Percentiles rank a stretch among this genome's conserved stretches.
Evolutionary conservation across 2,329 filamentous ascomycete genomes (phyloP).

Genomic region (Leptographium flavum): DNA sequence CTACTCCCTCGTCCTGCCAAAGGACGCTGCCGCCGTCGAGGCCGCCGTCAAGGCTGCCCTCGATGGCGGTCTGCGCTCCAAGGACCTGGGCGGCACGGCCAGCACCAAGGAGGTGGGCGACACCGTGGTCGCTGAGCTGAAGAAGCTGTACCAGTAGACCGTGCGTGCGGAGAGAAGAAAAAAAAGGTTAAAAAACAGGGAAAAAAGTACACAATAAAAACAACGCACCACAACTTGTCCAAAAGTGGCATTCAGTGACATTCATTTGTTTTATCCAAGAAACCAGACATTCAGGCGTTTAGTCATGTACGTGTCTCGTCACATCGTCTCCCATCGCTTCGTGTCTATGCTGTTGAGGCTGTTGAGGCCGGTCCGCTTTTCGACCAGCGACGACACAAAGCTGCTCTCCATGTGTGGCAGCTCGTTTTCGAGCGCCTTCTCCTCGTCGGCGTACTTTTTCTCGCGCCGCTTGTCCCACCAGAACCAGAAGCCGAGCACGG

Average conservation of each 20-base stretch:
- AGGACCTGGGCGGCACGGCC: slow-evolving; percentile 68
- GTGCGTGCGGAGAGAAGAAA: not conserved
- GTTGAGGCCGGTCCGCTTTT: slow-evolving; percentile 33
- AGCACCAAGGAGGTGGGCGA: slow-evolving; percentile 65
- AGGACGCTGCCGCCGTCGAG: slow-evolving; percentile 68
- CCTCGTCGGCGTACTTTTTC: slow-evolving; percentile 31
- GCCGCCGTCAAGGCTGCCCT: slow-evolving; percentile 67
- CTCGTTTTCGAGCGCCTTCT: slow-evolving; percentile 36
- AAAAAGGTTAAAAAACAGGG: not conserved
- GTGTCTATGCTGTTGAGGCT: slow-evolving; percentile 16
- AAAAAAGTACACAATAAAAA: not conserved
- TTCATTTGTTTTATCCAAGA: not conserved
- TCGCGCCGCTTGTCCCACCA: slow-evolving; percentile 37
- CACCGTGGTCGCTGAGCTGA: slow-evolving; percentile 61
- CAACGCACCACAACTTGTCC: too few relatives aligned
- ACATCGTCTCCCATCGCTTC: slow-evolving; percentile 9
- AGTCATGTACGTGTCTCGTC: not conserved
- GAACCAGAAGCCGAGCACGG: slow-evolving; percentile 41
- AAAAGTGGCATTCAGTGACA: too few relatives aligned
- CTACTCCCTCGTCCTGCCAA: slow-evolving; percentile 71
- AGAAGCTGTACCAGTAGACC: slow-evolving; percentile 44
- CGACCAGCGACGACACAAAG: slow-evolving; percentile 40
- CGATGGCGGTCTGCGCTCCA: slow-evolving; percentile 64
- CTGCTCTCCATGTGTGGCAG: slow-evolving; percentile 42
- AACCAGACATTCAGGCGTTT: too few relatives aligned